Evolutionary conservation across 805 yeast genomes (phyloP), one percentile per base, ranked within the genome.

Genomic region (Wickerhamomyces strasburgensis): DNA sequence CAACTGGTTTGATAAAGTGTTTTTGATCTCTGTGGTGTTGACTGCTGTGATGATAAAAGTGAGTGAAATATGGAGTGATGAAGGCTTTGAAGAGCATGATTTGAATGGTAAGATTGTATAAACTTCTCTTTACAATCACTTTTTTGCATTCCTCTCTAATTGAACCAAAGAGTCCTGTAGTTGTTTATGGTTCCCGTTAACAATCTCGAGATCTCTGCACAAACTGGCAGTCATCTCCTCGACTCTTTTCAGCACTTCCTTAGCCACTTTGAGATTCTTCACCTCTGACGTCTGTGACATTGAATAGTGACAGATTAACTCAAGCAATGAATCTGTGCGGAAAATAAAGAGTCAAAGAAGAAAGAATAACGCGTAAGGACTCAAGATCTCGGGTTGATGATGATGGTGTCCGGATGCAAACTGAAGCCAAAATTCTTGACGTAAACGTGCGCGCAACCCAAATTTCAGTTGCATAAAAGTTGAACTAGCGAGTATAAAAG

Each of bases 1-100:
- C 38, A 49, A 54, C 19, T 66, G 71, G 71, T 66, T 65, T 43
- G 69, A 66, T 36, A 57, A 62, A 34, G 52, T 63, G 15, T 66
- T 52, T 42, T 55, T 65, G 11, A 28, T 49, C 2, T 48, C 61
- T 14, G 62, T 64, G 23, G 38, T 59, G 1, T 24, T 56, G 6
- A 60, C 70, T 1, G 43, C 48, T 1, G 27, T 45, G 3, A 43
- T 44, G 2, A 53, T 51, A 9, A 42, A 43, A 18, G 24, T 52
- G 5, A 45, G 49, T 18, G 57, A 54, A 21, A 31, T 37, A 7
- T 40, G 47, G 29, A 30, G 38, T 31, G 54, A 53, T 23, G 52
- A 48, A 9, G 57, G 54, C 0, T 44, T 40, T 31, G 58, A 52
- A 27, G 36, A 39, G 6, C 40, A 38, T n/a, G 41, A 39, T 10